Percentiles rank a stretch among this genome's conserved stretches.
phyloP scores from a whole-genome alignment of 2,329 filamentous ascomycete species.

The Cladophialophora carrionii region DNA sequence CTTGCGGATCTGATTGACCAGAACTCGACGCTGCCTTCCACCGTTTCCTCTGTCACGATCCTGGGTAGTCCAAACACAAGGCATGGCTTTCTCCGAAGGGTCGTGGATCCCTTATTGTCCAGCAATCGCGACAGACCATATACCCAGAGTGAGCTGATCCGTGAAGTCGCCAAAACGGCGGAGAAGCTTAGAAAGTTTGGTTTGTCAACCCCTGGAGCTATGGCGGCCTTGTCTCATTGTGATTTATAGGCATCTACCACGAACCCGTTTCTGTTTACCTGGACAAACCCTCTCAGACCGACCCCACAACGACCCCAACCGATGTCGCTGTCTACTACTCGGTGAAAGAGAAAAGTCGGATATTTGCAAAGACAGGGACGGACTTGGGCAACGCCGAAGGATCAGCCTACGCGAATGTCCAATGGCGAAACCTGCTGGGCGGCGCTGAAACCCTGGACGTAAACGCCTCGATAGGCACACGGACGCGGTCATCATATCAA shows the following conservation, averaged over 20 bases:
- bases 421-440: conserved; percentile 90
- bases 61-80: conserved; percentile 84
- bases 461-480: conserved; percentile 84
- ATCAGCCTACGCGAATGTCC: conserved; percentile 83
- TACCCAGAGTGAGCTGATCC: conserved; percentile 77
- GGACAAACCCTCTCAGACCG: conserved; percentile 70
- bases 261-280: conserved; percentile 80
- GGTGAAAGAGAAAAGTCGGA: conserved; percentile 75
- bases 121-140: conserved; percentile 68
- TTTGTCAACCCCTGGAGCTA: conserved; percentile 43
- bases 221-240: conserved; percentile 12
- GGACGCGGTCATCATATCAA: conserved; percentile 89
- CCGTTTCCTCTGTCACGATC: conserved; percentile 81
- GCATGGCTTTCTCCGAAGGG: conserved; percentile 75
- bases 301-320: conserved; percentile 70
- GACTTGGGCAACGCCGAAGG: conserved; percentile 93
- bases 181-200: conserved; percentile 79
- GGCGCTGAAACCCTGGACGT: conserved; percentile 87
- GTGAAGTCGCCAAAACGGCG: conserved; percentile 69
- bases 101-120: conserved; percentile 77
- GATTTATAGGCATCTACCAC: conserved; percentile 75
- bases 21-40: conserved; percentile 84
- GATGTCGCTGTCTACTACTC: conserved; percentile 81
- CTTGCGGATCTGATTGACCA: conserved; percentile 71
- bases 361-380: conserved; percentile 91